Evolutionary conservation across 371 early-diverging fungal species (phyloP), one percentile per base, ranked within the genome.

Genomic region (Mucor circinelloides): DNA sequence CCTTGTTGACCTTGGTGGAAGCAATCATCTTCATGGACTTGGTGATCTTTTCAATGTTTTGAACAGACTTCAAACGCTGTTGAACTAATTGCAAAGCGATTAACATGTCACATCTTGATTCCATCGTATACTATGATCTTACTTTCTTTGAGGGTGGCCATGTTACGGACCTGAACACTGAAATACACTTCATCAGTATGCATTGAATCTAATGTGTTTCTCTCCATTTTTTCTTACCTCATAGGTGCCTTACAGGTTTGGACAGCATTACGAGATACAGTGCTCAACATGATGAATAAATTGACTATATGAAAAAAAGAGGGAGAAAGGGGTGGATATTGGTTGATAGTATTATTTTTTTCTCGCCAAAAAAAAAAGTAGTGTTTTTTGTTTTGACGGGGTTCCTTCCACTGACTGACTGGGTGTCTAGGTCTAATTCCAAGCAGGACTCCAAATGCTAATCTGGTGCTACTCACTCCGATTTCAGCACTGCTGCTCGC

Each of bases 1-100:
- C 97, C 84, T 94, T 93, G 75, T 85, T 80, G 78, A 97, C 92
- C 90, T 99, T 99, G 84, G 99, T 98, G 50, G 98, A 96, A 66
- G 99, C 98, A 97, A 99, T 99, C 98, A 99, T 98, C 89, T 99
- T 99, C 97, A 98, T 97, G 67, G 98, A 98, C 86, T 97, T 97
- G 66, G 99, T 99, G 83, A 99, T 98, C 89, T 99, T 99, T 77
- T 92, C 95, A 85, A 97, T 99, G 91, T 95, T 97, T 74, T 91
- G 88, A 70, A 99, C 91, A 70, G 98, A 95, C 89, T 97, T 96
- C 82, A 97, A 85, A 73, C 99, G 97, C 69, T 92, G 81, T 80
- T 95, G 95, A 84, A 97, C 97, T 97, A 76, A n/a, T 19, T 31
- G 44, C 60, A 59, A 23, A 1, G 15, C 25, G 23, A 27, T 25